Base-by-base conservation (phyloP, 2,329 filamentous ascomycete species). In the Aspergillaceae sp. region DNA sequence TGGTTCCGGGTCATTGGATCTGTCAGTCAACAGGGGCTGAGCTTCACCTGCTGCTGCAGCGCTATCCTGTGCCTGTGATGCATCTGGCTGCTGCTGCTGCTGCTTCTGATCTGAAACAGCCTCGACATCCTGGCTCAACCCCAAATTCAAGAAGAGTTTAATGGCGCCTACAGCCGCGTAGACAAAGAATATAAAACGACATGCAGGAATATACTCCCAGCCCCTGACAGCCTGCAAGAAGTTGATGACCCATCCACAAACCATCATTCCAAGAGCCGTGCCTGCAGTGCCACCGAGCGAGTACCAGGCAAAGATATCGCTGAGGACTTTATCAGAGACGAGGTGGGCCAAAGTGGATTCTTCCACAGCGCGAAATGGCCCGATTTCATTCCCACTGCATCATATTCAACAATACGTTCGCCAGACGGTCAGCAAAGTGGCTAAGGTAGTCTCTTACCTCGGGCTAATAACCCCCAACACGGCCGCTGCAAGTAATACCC, bases 291-390 rank as follows among this genome's bases (percentile, higher is more conserved):
- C 83, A 41, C 62, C 54, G 4, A 69, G 54, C 2, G 61, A 65
- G 55, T 85, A 83, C 82, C 82, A 85, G 6, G 77, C 74, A 48
- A 84, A 68, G n/a, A 85, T 79, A 61, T 84, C 80, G 9, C 78
- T 69, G 41, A 82, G 67, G 1, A 74, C 76, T 29, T 70, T 62
- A 0, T 74, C 70, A 0, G 66, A 72, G 0, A 79, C 83, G 40
- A 84, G 68, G 56, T 83, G 78, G 4, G 79, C 77, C 5, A 84
- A 59, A 32, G 77, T 79, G 0, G 76, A 80, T 67, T 85, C 81
- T 57, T 85, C 82, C 30, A 86, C 78, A 3, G 79, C 79, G 34
- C 81, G 70, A 53, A 85, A 85, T 0, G 82, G 82, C 0, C 82
- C 82, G 57, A 84, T 83, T 52, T 85, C 82, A 10, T 79, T 76